These are phyloP conservation scores for Coemansia asiatica DNA, from an alignment of 192 early-diverging fungal genomes.

Conservation along the genomic window DNA sequence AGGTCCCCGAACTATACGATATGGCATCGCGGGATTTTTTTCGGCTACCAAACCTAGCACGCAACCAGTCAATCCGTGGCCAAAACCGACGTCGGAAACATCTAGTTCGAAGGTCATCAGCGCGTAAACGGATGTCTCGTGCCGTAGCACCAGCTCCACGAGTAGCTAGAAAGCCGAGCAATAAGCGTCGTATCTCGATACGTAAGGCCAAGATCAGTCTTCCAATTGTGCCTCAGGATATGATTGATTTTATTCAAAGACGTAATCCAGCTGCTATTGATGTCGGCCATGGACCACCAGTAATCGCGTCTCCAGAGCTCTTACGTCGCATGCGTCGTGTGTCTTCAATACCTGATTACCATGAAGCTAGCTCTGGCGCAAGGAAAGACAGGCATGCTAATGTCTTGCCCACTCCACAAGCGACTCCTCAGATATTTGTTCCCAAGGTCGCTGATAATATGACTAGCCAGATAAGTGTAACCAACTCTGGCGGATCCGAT, in stretches of 20 bases:
- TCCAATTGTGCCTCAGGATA: conserved; percentile 49
- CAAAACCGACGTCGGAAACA: conserved; percentile 12
- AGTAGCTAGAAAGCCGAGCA: neutral
- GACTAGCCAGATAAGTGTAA: neutral
- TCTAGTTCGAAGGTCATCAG: conserved; percentile 22
- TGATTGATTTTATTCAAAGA: conserved; percentile 45
- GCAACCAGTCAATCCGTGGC: conserved; percentile 23
- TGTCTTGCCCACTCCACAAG: neutral
- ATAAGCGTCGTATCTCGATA: conserved; percentile 9
- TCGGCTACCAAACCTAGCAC: conserved; percentile 35
- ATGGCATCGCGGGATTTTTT: conserved; percentile 35
- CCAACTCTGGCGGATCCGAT: neutral
- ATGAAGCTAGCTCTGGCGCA: neutral
- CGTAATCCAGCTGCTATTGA: conserved; percentile 39
- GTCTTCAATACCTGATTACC: neutral
- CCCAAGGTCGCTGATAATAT: neutral
- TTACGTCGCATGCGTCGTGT: conserved; percentile 20
- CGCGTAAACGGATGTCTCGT: conserved; percentile 6
- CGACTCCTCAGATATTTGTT: neutral
- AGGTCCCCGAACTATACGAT: conserved; percentile 28
- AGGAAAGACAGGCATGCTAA: neutral
- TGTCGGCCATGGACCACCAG: conserved; percentile 20
- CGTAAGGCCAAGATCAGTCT: conserved; percentile 33
- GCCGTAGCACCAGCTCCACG: neutral
- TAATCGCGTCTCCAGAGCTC: conserved; percentile 40